A percentile compares a stretch with the other conserved stretches of the same genome.
Conservation (phyloP, 768 basidiomycete genomes). For the Lactarius tabidus region DNA sequence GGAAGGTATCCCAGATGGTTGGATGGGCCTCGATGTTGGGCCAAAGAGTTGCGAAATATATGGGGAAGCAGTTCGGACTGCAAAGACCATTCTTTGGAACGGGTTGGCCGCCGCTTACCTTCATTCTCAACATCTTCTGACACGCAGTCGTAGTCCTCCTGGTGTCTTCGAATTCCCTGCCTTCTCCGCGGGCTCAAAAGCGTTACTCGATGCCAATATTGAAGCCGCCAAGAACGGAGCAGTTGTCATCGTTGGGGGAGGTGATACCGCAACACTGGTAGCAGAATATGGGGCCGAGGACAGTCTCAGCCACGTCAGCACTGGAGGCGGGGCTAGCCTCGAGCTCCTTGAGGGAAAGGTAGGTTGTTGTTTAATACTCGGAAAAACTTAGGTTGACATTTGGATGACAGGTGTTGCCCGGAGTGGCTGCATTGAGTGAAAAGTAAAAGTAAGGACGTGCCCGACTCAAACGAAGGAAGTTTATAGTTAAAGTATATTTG, state of each 20-base stretch:
- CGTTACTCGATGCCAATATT: conserved; percentile 79
- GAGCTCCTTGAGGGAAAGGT: conserved; percentile 99
- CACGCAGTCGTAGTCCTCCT: conserved; percentile 60
- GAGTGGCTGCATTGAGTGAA: conserved; percentile 86
- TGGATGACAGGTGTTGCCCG: conserved; percentile 65
- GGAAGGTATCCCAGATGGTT: conserved; percentile 86
- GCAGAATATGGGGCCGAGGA: conserved; percentile 83
- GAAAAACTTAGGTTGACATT: conserved; percentile 24
- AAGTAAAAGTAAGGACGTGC: conserved; percentile 46
- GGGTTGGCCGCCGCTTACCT: conserved; percentile 48
- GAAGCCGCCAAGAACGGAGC: conserved; percentile 83
- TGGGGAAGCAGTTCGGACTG: conserved; percentile 70
- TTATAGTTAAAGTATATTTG: conserved; percentile 6
- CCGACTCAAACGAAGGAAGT: conserved; percentile 3
- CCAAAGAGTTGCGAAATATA: conserved; percentile 79
- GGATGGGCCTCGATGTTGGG: conserved; percentile 95
- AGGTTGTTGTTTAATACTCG: conserved; percentile 24
- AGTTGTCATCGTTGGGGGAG: conserved; percentile 93
- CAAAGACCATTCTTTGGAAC: conserved; percentile 98
- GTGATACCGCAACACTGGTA: conserved; percentile 93
- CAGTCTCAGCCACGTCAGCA: conserved; percentile 93
- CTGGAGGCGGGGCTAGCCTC: conserved; percentile 89
- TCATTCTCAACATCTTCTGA: conserved; percentile 2
- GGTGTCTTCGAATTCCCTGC: conserved; percentile 97
- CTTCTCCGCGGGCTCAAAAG: conserved; percentile 81